Evolutionary conservation across 805 yeast species (phyloP).

Genomic region (Candida odintsovae): DNA sequence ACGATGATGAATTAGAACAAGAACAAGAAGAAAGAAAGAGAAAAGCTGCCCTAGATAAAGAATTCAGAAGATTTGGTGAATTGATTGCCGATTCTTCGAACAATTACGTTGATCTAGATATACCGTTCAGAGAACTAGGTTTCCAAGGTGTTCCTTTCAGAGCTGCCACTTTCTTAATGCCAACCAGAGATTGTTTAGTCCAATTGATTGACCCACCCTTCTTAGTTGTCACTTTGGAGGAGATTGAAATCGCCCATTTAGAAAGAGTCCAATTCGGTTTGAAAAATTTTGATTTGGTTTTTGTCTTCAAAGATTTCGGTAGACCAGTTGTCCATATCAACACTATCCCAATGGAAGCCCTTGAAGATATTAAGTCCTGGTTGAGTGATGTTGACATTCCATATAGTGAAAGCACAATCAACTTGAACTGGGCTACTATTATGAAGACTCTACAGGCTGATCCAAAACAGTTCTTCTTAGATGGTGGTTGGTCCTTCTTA

Average conservation of each 20-base stretch:
- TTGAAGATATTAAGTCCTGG: constrained; percentile 95
- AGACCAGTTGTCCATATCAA: constrained; percentile 88
- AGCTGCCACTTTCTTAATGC: constrained; percentile 91
- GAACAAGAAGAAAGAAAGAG: constrained; percentile 97
- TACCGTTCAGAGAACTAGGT: constrained; percentile 93
- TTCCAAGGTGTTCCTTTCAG: constrained; percentile 97
- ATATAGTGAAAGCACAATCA: constrained; percentile 88
- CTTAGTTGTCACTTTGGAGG: constrained; percentile 82
- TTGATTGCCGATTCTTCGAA: constrained; percentile 82
- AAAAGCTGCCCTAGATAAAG: constrained; percentile 85
- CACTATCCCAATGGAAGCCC: constrained; percentile 86
- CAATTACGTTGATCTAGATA: constrained; percentile 81
- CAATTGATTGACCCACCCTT: constrained; percentile 95
- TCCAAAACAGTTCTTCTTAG: constrained; percentile 88
- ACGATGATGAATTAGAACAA: constrained; percentile 96
- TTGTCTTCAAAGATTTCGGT: constrained; percentile 86
- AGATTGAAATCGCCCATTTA: constrained; percentile 89
- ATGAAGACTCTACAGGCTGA: constrained; percentile 91
- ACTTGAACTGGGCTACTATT: constrained; percentile 91
- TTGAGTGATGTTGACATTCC: constrained; percentile 97
- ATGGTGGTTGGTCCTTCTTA: constrained; percentile 96
- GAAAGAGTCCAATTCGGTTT: constrained; percentile 97
- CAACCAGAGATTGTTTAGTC: constrained; percentile 93
- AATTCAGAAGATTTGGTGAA: constrained; percentile 85
- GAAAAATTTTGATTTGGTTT: constrained; percentile 94